A percentile compares a stretch with the other conserved stretches of the same genome.
phyloP scores from a whole-genome alignment of 2,329 filamentous ascomycete species.

The Fusarium sp. region DNA sequence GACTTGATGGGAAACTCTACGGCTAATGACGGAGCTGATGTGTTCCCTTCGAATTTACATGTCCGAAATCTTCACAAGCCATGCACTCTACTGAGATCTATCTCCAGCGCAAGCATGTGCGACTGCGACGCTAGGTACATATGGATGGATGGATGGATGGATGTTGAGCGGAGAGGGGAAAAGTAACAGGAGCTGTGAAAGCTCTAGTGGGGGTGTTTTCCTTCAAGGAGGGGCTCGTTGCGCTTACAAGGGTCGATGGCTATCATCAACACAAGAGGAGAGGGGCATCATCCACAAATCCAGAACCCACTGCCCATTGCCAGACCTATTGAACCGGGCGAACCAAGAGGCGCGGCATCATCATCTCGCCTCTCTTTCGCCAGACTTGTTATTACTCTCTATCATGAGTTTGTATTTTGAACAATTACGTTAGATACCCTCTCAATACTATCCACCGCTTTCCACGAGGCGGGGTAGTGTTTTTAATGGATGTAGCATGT shows the following conservation, averaged over 20 bases:
- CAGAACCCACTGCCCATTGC: conserved; percentile 31
- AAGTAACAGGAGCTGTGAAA: conserved; percentile 21
- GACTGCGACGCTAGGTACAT: conserved; percentile 7
- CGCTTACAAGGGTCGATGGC: conserved; percentile 25
- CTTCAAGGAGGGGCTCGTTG: conserved; percentile 23
- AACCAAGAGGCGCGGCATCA: conserved; percentile 33
- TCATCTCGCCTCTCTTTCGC: conserved; percentile 33
- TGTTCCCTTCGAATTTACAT: conserved; percentile 26
- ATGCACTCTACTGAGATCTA: conserved; percentile 3
- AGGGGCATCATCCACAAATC: conserved; percentile 39
- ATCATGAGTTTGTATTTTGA: conserved; percentile 28
- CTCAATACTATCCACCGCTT: neutral
- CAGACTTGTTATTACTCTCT: conserved; percentile 13
- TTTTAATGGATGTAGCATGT: conserved; percentile 17
- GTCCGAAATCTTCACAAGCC: conserved; percentile 30
- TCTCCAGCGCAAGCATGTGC: conserved; percentile 29
- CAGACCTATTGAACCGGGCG: conserved; percentile 33
- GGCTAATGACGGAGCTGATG: conserved; percentile 9
- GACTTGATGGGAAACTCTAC: conserved; percentile 17
- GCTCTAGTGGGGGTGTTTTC: conserved; percentile 36
- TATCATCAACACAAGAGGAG: conserved; percentile 20
- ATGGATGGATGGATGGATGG: conserved; percentile 1
- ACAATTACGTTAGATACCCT: conserved; percentile 25
- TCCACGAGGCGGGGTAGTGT: neutral
- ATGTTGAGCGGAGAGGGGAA: conserved; percentile 34